Evolutionary conservation across 73 alveolate species (phyloP), one percentile per base, ranked within the genome.

Genomic region (Paramecium primaurelia): DNA sequence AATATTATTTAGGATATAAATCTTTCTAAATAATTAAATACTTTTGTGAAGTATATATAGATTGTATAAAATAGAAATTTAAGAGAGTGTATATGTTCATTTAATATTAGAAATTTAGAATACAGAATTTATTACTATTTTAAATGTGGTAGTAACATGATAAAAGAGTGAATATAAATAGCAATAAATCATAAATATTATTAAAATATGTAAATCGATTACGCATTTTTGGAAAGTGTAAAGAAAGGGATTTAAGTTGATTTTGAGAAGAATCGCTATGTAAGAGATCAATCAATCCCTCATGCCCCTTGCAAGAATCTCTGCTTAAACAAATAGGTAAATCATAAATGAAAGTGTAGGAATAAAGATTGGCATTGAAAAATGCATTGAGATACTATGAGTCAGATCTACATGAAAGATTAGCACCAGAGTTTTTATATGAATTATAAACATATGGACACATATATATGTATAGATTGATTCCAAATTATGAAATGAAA

Each of bases 221-320:
- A 64, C 84, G 84, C 84, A 64, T 64, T 64, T 64, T 64, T 64
- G 28, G 47, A 64, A 32, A 32, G 36, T 25, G 3, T 64, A 14
- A 64, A 28, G 20, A 28, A 26, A 64, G 84, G 84, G 22, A 26
- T 64, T 64, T 20, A 64, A 25, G 84, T 64, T 32, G 47, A 64
- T 34, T 64, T 64, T 20, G 10, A 64, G 3, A 64, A 64, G 49
- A 36, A 36, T 30, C 22, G 59, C 14, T 73, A 73, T 73, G 87
- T 73, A 9, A 36, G 87, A 37, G 97, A 93, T 36, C 96, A 95
- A 22, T 42, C 88, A 20, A 73, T 93, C 9, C 93, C 92, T 30
- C 97, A 93, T 86, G 97, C 97, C 49, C 97, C 97, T 22, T 86
- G 83, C 77, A 58, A 95, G 22, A 84, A 77, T 25, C 95, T 64